phyloP scores from a whole-genome alignment of 192 early-diverging fungal genomes.

The Podila verticillata region DNA sequence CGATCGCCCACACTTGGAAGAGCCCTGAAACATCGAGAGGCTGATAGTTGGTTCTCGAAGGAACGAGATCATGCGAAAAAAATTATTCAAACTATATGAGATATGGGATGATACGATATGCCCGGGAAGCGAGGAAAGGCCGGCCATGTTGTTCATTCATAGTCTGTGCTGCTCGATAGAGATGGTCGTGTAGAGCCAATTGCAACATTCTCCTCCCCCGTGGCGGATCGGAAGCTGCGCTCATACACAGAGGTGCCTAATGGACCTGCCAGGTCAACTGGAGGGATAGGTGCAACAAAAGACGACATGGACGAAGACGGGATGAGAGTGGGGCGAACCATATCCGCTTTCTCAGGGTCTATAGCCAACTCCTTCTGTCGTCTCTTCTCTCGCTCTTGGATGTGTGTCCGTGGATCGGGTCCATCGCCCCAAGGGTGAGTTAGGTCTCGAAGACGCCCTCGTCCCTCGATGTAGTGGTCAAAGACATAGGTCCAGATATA shows the following conservation, averaged over 20 bases:
- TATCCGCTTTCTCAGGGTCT: no score
- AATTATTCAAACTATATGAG: no score
- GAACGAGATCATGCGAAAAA: no score
- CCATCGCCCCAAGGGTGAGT: slow-evolving; percentile 47
- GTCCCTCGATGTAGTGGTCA: slow-evolving; percentile 29
- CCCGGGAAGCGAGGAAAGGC: not conserved
- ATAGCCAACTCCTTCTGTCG: no score
- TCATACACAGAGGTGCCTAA: not conserved
- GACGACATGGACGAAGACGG: slow-evolving; percentile 7
- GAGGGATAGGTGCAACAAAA: slow-evolving; percentile 7
- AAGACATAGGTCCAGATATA: slow-evolving; percentile 48
- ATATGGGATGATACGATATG: no score
- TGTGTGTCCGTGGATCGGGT: slow-evolving; percentile 22
- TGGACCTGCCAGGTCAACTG: not conserved
- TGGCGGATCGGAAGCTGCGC: not conserved
- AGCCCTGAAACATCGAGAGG: no score
- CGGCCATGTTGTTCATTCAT: not conserved
- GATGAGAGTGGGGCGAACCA: not conserved
- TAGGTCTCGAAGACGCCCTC: slow-evolving; percentile 26
- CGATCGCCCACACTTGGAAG: no score
- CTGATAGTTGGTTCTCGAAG: no score
- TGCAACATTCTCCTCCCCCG: not conserved
- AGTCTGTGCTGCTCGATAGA: no score
- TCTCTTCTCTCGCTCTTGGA: not conserved
- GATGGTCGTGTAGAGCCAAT: no score